A percentile compares a stretch with the other conserved stretches of the same genome.
phyloP scores from a whole-genome alignment of 352 stramenopile species.

The Pythium angustatum region DNA sequence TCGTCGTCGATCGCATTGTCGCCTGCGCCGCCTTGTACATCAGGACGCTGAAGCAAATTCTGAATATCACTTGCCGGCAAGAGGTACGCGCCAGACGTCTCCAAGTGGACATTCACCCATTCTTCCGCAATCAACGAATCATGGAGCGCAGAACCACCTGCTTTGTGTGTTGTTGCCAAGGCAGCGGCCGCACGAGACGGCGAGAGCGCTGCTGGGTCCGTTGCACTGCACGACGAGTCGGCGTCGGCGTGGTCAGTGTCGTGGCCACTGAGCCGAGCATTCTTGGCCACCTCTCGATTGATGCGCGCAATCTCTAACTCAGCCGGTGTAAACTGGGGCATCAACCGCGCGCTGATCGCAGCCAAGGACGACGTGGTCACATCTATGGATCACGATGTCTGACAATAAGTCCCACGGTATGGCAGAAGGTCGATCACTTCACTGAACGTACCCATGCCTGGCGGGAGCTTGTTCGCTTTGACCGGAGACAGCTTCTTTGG shows the following conservation, averaged over 20 bases:
- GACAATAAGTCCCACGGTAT: not conserved
- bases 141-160: conserved; percentile 37
- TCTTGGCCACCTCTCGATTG: conserved; percentile 43
- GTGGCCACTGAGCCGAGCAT: not conserved
- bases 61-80: conserved; percentile 52
- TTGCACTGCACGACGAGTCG: not conserved
- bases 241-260: not conserved
- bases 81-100: conserved; percentile 51
- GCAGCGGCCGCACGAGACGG: not conserved
- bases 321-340: conserved; percentile 48
- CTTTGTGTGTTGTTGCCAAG: conserved; percentile 17
- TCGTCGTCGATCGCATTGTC: conserved; percentile 43
- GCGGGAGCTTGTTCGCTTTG: conserved; percentile 18
- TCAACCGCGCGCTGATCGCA: conserved; percentile 62
- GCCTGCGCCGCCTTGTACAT: conserved; percentile 22
- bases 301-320: conserved; percentile 77
- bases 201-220: not conserved
- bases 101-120: conserved; percentile 80
- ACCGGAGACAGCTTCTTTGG: conserved; percentile 15
- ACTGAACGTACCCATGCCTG: conserved; percentile 15
- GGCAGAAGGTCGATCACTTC: not conserved
- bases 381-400: too few species aligned
- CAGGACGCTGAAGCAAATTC: conserved; percentile 36
- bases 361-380: conserved; percentile 36
- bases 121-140: conserved; percentile 77